Conservation (phyloP, 2,329 filamentous ascomycete genomes). For the Clonostachys rhizophaga region DNA sequence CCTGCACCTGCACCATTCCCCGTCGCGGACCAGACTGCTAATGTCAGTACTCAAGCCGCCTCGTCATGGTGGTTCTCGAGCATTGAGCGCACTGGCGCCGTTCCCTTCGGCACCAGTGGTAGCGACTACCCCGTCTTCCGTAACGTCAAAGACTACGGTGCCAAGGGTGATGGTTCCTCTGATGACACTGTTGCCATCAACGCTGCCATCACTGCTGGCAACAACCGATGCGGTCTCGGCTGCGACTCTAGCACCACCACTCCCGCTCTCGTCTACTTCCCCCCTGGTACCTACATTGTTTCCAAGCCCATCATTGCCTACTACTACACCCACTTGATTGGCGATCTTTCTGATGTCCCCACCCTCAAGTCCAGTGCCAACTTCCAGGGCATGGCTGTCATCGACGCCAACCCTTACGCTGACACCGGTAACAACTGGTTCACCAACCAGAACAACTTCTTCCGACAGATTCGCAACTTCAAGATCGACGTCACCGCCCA, state of each 20-base stretch:
- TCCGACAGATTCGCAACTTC: constrained; percentile 78
- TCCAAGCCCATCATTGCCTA: constrained; percentile 74
- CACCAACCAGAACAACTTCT: constrained; percentile 81
- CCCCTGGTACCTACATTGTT: constrained; percentile 79
- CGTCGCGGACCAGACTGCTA: constrained; percentile 4
- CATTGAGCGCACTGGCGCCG: constrained; percentile 64
- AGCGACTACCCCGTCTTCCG: constrained; percentile 67
- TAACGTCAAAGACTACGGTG: constrained; percentile 74
- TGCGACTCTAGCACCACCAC: constrained; percentile 83
- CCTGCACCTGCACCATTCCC: constrained; percentile 18
- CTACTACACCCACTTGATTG: constrained; percentile 93
- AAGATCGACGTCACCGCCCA: constrained; percentile 69
- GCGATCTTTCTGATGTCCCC: constrained; percentile 69
- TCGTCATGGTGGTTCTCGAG: constrained; percentile 67
- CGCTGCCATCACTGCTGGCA: constrained; percentile 71
- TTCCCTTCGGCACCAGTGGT: constrained; percentile 49
- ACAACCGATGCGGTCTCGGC: constrained; percentile 70
- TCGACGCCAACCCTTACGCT: constrained; percentile 84
- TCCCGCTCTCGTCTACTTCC: constrained; percentile 89
- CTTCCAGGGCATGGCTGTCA: constrained; percentile 82
- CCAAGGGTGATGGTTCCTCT: constrained; percentile 60
- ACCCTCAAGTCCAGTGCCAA: constrained; percentile 67
- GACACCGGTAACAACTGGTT: constrained; percentile 66
- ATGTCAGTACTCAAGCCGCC: constrained; percentile 12
- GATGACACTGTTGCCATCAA: constrained; percentile 93